Evolutionary conservation across 1,139 yeast species (phyloP).

Genomic region (Pichia sp.): DNA sequence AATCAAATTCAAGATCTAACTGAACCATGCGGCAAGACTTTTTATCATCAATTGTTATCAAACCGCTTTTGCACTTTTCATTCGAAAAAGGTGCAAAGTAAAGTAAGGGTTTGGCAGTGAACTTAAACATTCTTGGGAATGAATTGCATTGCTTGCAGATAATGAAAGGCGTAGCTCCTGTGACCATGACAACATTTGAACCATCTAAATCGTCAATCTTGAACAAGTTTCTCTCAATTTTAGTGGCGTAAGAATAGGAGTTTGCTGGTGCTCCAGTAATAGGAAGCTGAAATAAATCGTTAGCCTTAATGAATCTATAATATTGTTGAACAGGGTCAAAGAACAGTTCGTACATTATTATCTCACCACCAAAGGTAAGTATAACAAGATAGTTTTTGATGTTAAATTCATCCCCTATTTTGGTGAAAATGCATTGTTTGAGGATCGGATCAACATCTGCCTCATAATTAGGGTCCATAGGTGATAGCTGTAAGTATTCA

Average conservation of each 20-base stretch:
- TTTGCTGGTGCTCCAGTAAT: constrained; percentile 76
- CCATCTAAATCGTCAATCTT: constrained; percentile 58
- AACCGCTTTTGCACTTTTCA: constrained; percentile 41
- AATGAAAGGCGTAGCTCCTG: constrained; percentile 72
- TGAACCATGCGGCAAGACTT: constrained; percentile 71
- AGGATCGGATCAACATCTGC: constrained; percentile 69
- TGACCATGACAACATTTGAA: constrained; percentile 58
- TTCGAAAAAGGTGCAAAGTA: constrained; percentile 53
- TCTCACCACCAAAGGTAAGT: constrained; percentile 76
- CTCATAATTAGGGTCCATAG: constrained; percentile 55
- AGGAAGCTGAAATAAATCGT: constrained; percentile 39
- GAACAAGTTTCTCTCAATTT: constrained; percentile 63
- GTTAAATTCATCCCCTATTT: constrained; percentile 52
- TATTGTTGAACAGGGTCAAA: constrained; percentile 42
- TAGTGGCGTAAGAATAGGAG: constrained; percentile 65
- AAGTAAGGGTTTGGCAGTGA: constrained; percentile 59
- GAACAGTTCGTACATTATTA: constrained; percentile 59
- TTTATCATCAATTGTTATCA: constrained; percentile 68
- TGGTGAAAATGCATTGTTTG: constrained; percentile 63
- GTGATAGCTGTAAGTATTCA: constrained; percentile 48
- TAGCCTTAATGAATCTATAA: constrained; percentile 45
- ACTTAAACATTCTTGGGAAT: constrained; percentile 61
- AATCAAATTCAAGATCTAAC: constrained; percentile 43
- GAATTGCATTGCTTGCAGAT: constrained; percentile 63
- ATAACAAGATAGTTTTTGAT: constrained; percentile 61